Evolutionary conservation across 2,329 filamentous ascomycete species (phyloP).

Genomic region (Tolypocladium tropicale): DNA sequence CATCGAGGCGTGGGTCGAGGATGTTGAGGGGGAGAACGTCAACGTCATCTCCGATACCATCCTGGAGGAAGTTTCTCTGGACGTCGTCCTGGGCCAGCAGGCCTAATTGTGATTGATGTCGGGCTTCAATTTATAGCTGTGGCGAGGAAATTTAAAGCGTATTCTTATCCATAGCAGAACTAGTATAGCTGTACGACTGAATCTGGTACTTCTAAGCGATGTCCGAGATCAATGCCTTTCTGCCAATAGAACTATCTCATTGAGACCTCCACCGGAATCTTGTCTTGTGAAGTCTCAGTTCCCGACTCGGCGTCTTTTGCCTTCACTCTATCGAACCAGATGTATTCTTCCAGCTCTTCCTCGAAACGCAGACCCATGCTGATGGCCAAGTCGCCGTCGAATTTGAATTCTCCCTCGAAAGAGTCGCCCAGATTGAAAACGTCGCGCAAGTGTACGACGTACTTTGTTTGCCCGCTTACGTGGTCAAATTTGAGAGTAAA

Average conservation of each 20-base stretch:
- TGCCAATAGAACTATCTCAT: too few species aligned
- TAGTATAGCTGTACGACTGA: too few species aligned
- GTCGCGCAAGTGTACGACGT: constrained; percentile 1
- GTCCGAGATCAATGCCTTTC: too few species aligned
- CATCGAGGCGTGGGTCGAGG: constrained; percentile 6
- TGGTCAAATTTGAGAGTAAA: constrained; percentile 14
- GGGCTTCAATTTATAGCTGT: too few species aligned
- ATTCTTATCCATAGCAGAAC: not conserved
- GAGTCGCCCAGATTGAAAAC: not conserved
- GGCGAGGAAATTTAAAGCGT: not conserved
- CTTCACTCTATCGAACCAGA: constrained; percentile 1
- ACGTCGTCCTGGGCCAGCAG: not conserved
- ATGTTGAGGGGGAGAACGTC: constrained; percentile 1
- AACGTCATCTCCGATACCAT: constrained; percentile 8
- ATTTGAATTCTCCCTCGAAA: constrained; percentile 1
- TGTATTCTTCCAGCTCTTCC: constrained; percentile 1
- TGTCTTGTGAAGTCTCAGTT: too few species aligned
- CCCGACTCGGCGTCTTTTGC: not conserved
- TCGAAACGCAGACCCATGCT: constrained; percentile 2
- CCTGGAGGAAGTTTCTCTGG: constrained; percentile 6
- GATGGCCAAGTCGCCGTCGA: constrained; percentile 1
- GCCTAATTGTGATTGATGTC: not conserved
- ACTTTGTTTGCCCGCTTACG: constrained; percentile 7
- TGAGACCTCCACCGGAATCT: too few species aligned
- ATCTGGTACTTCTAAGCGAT: too few species aligned